Conservation (phyloP, 164 flowering plant genomes). For the Aristolochia fimbriata region DNA sequence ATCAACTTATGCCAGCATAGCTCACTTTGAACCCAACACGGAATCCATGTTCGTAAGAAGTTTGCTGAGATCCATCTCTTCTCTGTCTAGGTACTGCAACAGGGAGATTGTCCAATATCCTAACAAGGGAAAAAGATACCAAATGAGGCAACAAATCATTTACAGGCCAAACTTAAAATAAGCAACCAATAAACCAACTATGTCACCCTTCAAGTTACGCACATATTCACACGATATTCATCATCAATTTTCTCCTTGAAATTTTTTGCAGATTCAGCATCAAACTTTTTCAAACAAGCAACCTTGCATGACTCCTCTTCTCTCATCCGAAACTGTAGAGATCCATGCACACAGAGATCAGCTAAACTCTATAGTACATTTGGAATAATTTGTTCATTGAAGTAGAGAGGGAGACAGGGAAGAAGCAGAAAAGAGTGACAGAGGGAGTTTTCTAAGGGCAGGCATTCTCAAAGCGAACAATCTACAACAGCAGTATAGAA, state of each 20-base stretch:
- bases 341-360: slow-evolving; percentile 2
- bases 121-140: slow-evolving; percentile 3
- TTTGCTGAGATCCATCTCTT: slow-evolving; percentile 58
- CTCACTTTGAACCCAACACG: slow-evolving; percentile 68
- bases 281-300: slow-evolving; percentile 31
- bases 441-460: too few relatives aligned
- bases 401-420: too few relatives aligned
- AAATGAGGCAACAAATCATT: not conserved
- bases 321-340: slow-evolving; percentile 44
- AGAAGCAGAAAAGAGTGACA: too few relatives aligned
- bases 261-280: slow-evolving; percentile 42
- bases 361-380: not conserved
- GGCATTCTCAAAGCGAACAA: too few relatives aligned
- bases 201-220: slow-evolving; percentile 7
- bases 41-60: slow-evolving; percentile 76
- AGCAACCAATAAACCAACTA: too few relatives aligned
- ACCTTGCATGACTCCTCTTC: slow-evolving; percentile 41
- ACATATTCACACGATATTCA: slow-evolving; percentile 59
- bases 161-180: not conserved
- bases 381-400: too few relatives aligned
- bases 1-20: slow-evolving; percentile 36
- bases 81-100: slow-evolving; percentile 77
- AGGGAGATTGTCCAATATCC: slow-evolving; percentile 85
- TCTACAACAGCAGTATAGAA: not conserved
- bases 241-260: slow-evolving; percentile 59